Base-by-base conservation (phyloP, 1,284 basidiomycete genomes). In the Microstroma glucosiphilum region DNA sequence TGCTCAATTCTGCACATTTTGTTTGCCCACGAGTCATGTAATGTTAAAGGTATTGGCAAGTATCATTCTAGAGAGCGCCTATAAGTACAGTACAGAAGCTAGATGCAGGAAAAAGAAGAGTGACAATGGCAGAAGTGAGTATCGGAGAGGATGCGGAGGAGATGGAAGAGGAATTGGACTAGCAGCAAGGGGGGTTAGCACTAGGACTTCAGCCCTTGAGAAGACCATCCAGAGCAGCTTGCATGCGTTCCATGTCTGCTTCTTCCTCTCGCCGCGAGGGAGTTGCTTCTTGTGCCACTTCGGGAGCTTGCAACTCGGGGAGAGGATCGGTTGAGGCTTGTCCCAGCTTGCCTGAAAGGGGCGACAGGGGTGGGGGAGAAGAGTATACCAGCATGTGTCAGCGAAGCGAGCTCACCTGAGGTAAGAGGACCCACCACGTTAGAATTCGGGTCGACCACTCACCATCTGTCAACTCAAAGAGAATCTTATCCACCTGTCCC, bases 391-490 rank as follows among this genome's bases (percentile, higher is more conserved):
- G 9, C 6, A 17, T 11, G 12, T 26, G 21, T 23, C 13, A 49
- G 41, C 25, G 9, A 26, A 17, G 30, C 30, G 25, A 21, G 19
- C 13, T 49, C 17, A 9, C 1, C 17, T 21, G 15, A 43, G 2
- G 2, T 6, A 37, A 30, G 51, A n/a, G 46, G n/a, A 3, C 12
- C 3, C 23, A 7, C 23, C n/a, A 49, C 11, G 4, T 17, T 19
- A 42, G 7, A 6, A 83, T 82, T 96, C 96, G 67, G n/a, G n/a
- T n/a, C n/a, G 30, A 37, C 30, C 3, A 37, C 30, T 37, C 30
- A 37, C 94, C 96, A 72, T 96, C 89, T 6, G 96, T 99, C 64
- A 99, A 84, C 66, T 97, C 91, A 73, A 89, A 96, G 46, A 99
- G 80, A 2, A 99, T 91, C 79, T 94, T 96, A 80, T 98, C 94